These are phyloP conservation scores for Vaccinium macrocarpon DNA, from an alignment of 148 eudicot species.

Conservation along the genomic window DNA sequence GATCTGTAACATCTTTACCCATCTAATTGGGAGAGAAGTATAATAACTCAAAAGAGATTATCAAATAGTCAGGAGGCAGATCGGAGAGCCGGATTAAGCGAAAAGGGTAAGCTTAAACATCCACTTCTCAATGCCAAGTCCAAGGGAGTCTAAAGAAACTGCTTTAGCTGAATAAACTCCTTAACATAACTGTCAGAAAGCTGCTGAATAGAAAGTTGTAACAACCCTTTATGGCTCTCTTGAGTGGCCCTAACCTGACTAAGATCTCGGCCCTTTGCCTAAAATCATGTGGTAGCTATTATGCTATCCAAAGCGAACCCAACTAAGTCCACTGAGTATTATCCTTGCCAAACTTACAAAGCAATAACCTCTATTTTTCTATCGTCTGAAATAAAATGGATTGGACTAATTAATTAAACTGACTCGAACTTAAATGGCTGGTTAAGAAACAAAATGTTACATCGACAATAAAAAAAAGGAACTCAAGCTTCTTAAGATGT, in stretches of 20 bases:
- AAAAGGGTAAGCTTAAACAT: slow-evolving; percentile 10
- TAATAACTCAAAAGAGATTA: not conserved
- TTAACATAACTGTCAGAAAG: not conserved
- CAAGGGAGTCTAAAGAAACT: not conserved
- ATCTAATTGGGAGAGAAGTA: not conserved
- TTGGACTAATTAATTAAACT: not conserved
- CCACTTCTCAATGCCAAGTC: not conserved
- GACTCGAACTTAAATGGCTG: not conserved
- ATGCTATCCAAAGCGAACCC: not conserved
- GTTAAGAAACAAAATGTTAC: not conserved
- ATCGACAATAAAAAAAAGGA: not conserved
- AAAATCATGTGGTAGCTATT: not conserved
- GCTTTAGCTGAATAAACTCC: not conserved
- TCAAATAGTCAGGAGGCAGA: not conserved
- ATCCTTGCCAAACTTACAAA: not conserved
- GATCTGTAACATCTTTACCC: not conserved
- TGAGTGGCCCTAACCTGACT: not conserved
- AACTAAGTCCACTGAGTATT: not conserved
- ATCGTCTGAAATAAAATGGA: not conserved
- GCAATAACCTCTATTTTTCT: not conserved
- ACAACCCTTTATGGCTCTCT: not conserved
- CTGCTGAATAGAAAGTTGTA: not conserved
- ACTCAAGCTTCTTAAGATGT: not conserved
- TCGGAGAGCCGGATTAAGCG: slow-evolving; percentile 6
- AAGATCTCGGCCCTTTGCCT: not conserved